Base-by-base conservation (phyloP, 2,329 filamentous ascomycete species). In the Tolypocladium pustulatum region DNA sequence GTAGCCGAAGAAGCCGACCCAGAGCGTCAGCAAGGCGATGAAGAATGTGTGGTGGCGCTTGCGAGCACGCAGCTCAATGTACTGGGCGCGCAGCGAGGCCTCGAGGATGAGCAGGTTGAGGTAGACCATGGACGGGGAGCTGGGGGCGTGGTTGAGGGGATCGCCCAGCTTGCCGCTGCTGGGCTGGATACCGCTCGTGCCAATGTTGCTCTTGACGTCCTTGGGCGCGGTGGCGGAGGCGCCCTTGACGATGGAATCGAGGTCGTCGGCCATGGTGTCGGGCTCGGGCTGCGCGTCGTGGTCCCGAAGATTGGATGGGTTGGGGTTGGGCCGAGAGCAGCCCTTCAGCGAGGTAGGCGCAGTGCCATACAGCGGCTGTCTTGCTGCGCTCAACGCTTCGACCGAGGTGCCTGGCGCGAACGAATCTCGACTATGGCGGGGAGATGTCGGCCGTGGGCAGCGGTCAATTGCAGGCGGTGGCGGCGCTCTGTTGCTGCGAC, bases 101-200 rank as follows among this genome's bases (percentile, higher is more conserved):
- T 99, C 94, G 73, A 99, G 89, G 67, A 99, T 95, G 60, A 99
- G 83, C 30, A 99, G 87, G 74, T 99, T 99, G 67, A 99, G 86
- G 76, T 99, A 99, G 69, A 99, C 97, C 79, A 96, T 94, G 58
- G 91, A 90, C 53, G 92, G 92, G 20, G 90, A 91, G 69, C 89
- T 93, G n/a, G 92, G 92, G 20, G 93, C 85, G 61, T 87, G 85
- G 66, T 86, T 87, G 62, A 93, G 82, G 34, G 91, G 90, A 70
- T 95, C 91, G 69, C 76, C 75, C 34, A 78, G 73, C 66, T 79
- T 81, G 65, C 66, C 67, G 65, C 76, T 64, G 63, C 76, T 65
- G 63, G 77, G 71, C 63, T 71, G 65, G 68, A 78, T 75, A 66
- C 77, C 72, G 68, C 74, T 75, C 57, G 75, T 75, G 65, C 72